Base-by-base conservation (phyloP, 2,329 filamentous ascomycete genomes). In the Calonectria pseudoreteaudii region DNA sequence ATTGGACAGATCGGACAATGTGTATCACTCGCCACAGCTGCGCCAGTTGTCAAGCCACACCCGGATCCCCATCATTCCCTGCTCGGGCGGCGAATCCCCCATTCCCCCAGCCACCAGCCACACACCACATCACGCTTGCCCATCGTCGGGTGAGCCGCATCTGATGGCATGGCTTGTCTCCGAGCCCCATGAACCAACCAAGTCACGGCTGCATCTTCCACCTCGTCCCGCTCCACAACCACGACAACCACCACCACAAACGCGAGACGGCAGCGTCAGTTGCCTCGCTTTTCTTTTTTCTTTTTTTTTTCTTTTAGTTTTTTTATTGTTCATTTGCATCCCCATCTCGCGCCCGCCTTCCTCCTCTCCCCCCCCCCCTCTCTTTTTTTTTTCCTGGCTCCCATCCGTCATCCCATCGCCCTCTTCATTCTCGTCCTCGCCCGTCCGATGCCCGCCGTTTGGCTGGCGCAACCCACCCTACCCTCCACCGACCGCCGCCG, bases 401-500 rank as follows among this genome's bases (percentile, higher is more conserved):
- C 34, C 44, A 31, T 31, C 30, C 30, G 8, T 31, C 66, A 23
- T 49, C 30, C 13, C 23, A 30, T 30, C 53, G 23, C 50, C 53
- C 47, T 13, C 68, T 58, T 41, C 47, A 26, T 23, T 47, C 64
- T 31, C 38, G 20, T 36, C 67, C 52, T 52, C 58, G 13, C 52
- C 67, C 49, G 68, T 77, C 75, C 66, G 71, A 80, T 79, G 78
- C 78, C 23, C 74, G 78, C 76, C 72, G 77, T 76, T 75, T 72
- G 72, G 72, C 78, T 74, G 76, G 73, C 77, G 71, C 75, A 79
- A 79, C 79, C 75, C 72, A 80, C 75, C 53, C 75, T 60, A 75
- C 75, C 75, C 56, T 62, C 34, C 56, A 62, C 56, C 56, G 31
- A 41, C 56, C 44, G 44, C 41, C 50, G 26, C 50, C 56, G 56